Conservation (phyloP, 2,329 filamentous ascomycete species). For the Aspergillus ochraceus region DNA sequence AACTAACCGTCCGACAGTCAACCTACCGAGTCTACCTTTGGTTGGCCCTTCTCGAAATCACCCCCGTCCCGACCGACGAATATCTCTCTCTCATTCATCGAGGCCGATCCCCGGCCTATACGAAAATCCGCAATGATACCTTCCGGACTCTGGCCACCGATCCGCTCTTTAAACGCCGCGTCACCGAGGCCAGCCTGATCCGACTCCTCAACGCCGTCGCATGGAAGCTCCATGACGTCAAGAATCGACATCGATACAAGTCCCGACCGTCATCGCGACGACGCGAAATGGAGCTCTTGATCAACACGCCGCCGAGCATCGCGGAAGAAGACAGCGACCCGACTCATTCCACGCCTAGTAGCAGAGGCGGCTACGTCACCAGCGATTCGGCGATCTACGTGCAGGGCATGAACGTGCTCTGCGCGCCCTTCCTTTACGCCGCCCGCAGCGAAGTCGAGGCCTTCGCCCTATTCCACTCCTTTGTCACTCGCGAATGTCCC, state of each 20-base stretch:
- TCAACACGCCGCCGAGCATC: slow-evolving; percentile 39
- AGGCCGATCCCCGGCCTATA: slow-evolving; percentile 89
- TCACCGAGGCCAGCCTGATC: slow-evolving; percentile 93
- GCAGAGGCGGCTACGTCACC: slow-evolving; percentile 37
- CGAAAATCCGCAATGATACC: slow-evolving; percentile 97
- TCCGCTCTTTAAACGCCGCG: slow-evolving; percentile 90
- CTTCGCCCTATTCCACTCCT: slow-evolving; percentile 83
- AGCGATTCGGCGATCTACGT: slow-evolving; percentile 83
- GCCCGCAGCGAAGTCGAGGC: slow-evolving; percentile 93
- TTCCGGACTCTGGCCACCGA: slow-evolving; percentile 96
- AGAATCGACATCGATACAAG: slow-evolving; percentile 55
- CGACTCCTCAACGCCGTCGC: slow-evolving; percentile 92
- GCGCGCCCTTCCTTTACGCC: slow-evolving; percentile 91
- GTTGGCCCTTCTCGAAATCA: slow-evolving; percentile 88
- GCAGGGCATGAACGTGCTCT: slow-evolving; percentile 98
- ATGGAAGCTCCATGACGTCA: slow-evolving; percentile 85
- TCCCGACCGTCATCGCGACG: slow-evolving; percentile 41
- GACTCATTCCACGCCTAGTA: slow-evolving; percentile 17
- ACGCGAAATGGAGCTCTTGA: slow-evolving; percentile 47
- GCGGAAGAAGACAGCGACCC: slow-evolving; percentile 47
- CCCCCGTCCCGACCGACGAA: slow-evolving; percentile 78
- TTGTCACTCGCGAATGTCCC: slow-evolving; percentile 84
- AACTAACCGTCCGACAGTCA: slow-evolving; percentile 59
- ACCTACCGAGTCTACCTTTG: slow-evolving; percentile 92
- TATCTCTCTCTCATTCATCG: slow-evolving; percentile 91